These are phyloP conservation scores for Beauveria sp. DNA, from an alignment of 2,329 filamentous ascomycete genomes.

Conservation along the genomic window DNA sequence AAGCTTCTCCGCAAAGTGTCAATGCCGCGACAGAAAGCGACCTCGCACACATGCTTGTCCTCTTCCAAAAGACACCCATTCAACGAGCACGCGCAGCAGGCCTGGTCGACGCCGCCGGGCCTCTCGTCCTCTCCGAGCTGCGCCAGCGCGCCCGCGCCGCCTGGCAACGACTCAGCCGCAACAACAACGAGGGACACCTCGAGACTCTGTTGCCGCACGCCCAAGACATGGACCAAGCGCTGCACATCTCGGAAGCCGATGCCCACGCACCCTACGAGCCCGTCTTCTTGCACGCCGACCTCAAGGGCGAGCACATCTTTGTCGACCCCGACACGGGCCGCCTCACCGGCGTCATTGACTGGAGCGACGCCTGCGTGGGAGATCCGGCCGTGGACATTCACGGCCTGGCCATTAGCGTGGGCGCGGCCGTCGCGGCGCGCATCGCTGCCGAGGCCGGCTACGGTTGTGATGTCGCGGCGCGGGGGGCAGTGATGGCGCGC, in stretches of 20 bases:
- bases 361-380: slow-evolving; percentile 9
- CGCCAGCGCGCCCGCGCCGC: not conserved
- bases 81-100: not conserved
- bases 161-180: not conserved
- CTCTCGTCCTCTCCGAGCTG: not conserved
- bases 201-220: not conserved
- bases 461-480: not conserved
- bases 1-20: not conserved
- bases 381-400: not conserved
- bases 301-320: slow-evolving; percentile 11
- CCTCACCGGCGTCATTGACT: slow-evolving; percentile 8
- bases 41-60: not conserved
- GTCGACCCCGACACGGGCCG: not conserved
- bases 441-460: not conserved
- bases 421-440: not conserved
- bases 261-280: not conserved
- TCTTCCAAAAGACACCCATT: not conserved
- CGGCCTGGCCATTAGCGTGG: slow-evolving; percentile 8
- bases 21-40: not conserved
- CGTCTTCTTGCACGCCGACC: slow-evolving; percentile 3
- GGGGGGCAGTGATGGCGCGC: not conserved
- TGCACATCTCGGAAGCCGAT: not conserved
- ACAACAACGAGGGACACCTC: not conserved
- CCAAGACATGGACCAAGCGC: not conserved
- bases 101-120: not conserved